Conservation (phyloP, 768 basidiomycete genomes). For the Paxillus involutus region DNA sequence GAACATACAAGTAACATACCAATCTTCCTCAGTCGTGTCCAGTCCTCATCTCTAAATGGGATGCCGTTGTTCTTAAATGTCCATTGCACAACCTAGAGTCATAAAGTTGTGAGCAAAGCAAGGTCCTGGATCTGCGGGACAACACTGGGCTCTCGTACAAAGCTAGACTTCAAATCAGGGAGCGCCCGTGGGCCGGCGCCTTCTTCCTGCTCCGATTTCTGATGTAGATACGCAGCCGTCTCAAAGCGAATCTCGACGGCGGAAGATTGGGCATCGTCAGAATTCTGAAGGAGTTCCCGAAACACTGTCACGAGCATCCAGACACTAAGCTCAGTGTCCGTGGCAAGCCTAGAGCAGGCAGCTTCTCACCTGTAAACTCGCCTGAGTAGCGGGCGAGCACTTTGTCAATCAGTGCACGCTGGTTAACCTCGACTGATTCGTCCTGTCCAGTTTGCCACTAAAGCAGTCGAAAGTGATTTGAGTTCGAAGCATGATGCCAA, state of each 20-base stretch:
- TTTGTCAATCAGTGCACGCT: slow-evolving; percentile 93
- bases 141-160: slow-evolving; percentile 35
- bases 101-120: neutral
- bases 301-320: slow-evolving; percentile 39
- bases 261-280: slow-evolving; percentile 80
- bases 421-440: slow-evolving; percentile 85
- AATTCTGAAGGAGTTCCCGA: slow-evolving; percentile 90
- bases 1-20: slow-evolving; percentile 38
- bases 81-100: slow-evolving; percentile 68
- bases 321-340: neutral
- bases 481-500: neutral
- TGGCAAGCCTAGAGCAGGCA: neutral
- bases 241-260: slow-evolving; percentile 77
- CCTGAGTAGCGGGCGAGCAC: slow-evolving; percentile 91
- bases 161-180: slow-evolving; percentile 64
- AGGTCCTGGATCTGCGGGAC: neutral
- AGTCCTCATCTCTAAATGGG: slow-evolving; percentile 83
- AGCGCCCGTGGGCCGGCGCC: slow-evolving; percentile 25
- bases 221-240: slow-evolving; percentile 48
- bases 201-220: slow-evolving; percentile 18
- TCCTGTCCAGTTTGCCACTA: slow-evolving; percentile 58
- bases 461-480: neutral
- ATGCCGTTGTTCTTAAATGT: slow-evolving; percentile 86
- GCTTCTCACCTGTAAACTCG: slow-evolving; percentile 67
- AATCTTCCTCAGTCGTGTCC: slow-evolving; percentile 88